Percentiles rank a stretch among this genome's conserved stretches.
These are phyloP conservation scores for Kurtzmaniella quercitrusa DNA, from an alignment of 1,139 yeast genomes.

Conservation along the genomic window DNA sequence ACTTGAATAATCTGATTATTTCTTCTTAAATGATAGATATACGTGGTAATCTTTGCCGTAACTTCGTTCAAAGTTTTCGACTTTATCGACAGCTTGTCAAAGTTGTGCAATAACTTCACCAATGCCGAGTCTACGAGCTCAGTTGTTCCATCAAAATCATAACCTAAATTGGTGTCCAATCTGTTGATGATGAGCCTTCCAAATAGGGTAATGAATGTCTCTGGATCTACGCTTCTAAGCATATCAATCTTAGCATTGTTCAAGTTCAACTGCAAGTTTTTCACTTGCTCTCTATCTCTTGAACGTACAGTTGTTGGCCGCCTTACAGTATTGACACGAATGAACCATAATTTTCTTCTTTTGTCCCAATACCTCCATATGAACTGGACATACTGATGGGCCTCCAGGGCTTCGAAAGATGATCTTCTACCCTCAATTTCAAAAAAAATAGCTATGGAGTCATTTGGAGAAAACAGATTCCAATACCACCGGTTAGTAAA, in stretches of 20 bases:
- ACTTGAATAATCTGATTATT: conserved; percentile 31
- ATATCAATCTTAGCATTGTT: conserved; percentile 12
- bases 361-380: conserved; percentile 26
- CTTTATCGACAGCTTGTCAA: conserved; percentile 25
- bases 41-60: conserved; percentile 24
- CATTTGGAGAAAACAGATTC: conserved; percentile 17
- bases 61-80: conserved; percentile 21
- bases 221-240: conserved; percentile 28
- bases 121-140: conserved; percentile 23
- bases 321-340: conserved; percentile 26
- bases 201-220: conserved; percentile 27
- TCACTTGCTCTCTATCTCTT: background rate
- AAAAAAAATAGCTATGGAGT: conserved; percentile 28
- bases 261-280: conserved; percentile 1
- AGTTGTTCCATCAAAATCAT: conserved; percentile 24
- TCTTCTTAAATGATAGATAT: conserved; percentile 28
- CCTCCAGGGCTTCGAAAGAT: conserved; percentile 13
- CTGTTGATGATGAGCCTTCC: conserved; percentile 29
- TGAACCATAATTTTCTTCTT: conserved; percentile 15
- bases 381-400: conserved; percentile 28
- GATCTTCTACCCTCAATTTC: conserved; percentile 29
- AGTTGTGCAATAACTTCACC: conserved; percentile 25
- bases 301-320: conserved; percentile 24
- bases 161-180: conserved; percentile 34
- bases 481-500: conserved; percentile 38